phyloP scores from a whole-genome alignment of 495 filamentous ascomycete genomes.

The Aspergillus baeticus region DNA sequence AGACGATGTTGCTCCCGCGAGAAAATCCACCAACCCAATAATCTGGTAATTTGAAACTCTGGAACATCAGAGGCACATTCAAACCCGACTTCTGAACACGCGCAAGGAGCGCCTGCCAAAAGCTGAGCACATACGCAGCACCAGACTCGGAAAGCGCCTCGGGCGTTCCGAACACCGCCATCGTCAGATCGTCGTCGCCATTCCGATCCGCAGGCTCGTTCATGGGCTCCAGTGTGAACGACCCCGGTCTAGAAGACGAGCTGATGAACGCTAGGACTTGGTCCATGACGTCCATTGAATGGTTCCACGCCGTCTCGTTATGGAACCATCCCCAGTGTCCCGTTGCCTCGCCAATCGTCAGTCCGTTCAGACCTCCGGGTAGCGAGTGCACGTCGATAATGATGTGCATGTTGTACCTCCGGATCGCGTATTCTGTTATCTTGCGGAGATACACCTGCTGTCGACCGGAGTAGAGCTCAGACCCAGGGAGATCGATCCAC shows the following conservation, averaged over 20 bases:
- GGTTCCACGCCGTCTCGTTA: conserved; percentile 26
- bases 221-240: conserved; percentile 22
- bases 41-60: conserved; percentile 24
- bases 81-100: conserved; percentile 11
- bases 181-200: conserved; percentile 7
- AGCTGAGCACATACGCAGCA: conserved; percentile 29
- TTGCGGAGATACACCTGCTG: conserved; percentile 22
- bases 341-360: conserved; percentile 28
- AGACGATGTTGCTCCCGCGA: conserved; percentile 25
- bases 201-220: conserved; percentile 30
- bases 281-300: conserved; percentile 29
- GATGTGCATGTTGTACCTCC: conserved; percentile 29
- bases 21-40: conserved; percentile 27
- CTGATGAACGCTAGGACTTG: conserved; percentile 24
- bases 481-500: conserved; percentile 31
- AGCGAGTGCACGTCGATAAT: conserved; percentile 34
- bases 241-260: conserved; percentile 21
- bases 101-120: conserved; percentile 23
- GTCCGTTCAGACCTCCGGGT: conserved; percentile 29
- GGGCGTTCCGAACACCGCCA: conserved; percentile 29
- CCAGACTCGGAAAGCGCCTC: conserved; percentile 26
- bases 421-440: conserved; percentile 29
- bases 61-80: conserved; percentile 24
- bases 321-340: conserved; percentile 31
- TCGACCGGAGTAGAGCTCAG: conserved; percentile 27